These are phyloP conservation scores for Teratosphaeria destructans DNA, from an alignment of 2,329 filamentous ascomycete species.

Conservation along the genomic window DNA sequence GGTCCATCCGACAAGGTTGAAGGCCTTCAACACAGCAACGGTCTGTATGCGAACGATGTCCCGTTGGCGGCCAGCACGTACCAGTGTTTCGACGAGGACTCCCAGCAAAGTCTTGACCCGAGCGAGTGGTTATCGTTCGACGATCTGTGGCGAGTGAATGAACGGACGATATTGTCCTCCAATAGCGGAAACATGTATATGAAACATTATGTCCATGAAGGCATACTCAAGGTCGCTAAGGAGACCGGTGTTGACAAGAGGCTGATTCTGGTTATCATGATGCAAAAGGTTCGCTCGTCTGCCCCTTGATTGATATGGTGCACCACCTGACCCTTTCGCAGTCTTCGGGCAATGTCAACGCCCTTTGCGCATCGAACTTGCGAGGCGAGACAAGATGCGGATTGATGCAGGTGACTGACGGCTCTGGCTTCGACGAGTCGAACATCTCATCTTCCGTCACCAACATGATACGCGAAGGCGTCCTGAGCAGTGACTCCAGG, in stretches of 20 bases:
- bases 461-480: slow-evolving; percentile 14
- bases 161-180: slow-evolving; percentile 9
- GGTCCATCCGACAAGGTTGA: background rate
- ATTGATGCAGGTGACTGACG: slow-evolving; percentile 10
- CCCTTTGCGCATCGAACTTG: slow-evolving; percentile 7
- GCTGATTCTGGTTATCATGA: slow-evolving; percentile 13
- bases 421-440: slow-evolving; percentile 5
- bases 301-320: background rate
- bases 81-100: slow-evolving; percentile 8
- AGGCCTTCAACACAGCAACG: background rate
- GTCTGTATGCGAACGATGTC: background rate
- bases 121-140: slow-evolving; percentile 10
- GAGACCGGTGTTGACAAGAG: slow-evolving; percentile 9
- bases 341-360: slow-evolving; percentile 8
- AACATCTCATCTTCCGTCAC: slow-evolving; percentile 7
- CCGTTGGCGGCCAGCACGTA: slow-evolving; percentile 3
- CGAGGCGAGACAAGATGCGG: slow-evolving; percentile 7
- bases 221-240: slow-evolving; percentile 7
- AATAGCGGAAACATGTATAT: slow-evolving; percentile 14
- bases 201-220: slow-evolving; percentile 10
- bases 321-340: background rate
- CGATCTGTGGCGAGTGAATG: slow-evolving; percentile 13
- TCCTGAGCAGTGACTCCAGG: slow-evolving; percentile 6
- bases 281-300: slow-evolving; percentile 10
- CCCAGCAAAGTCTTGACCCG: background rate